Evolutionary conservation across 1,284 basidiomycete species (phyloP).

Genomic region (Acaromyces ingoldii): DNA sequence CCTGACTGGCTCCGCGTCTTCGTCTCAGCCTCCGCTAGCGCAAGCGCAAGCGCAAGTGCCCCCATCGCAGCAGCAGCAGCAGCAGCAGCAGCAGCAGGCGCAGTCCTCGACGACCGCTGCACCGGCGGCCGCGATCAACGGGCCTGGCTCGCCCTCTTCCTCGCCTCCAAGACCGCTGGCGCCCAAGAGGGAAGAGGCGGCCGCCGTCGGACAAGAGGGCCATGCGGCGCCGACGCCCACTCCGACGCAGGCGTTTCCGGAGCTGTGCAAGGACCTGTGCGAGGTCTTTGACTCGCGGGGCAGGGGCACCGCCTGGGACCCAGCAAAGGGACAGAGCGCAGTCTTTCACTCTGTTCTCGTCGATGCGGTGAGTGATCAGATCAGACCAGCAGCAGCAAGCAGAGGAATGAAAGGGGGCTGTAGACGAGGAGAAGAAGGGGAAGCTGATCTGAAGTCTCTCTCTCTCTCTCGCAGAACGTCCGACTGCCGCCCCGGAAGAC

Average conservation of each 20-base stretch:
- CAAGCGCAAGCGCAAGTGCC: background rate
- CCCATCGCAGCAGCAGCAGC: background rate
- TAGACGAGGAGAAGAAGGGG: background rate
- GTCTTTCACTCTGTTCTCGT: conserved; percentile 40
- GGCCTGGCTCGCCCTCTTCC: background rate
- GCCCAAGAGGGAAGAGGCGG: background rate
- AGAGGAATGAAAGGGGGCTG: background rate
- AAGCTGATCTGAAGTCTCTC: background rate
- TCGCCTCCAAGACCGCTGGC: background rate
- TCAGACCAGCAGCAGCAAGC: too few relatives aligned
- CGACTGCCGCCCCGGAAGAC: conserved; percentile 81
- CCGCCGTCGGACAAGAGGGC: too few relatives aligned
- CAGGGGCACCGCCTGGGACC: conserved; percentile 29
- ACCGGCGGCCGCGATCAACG: background rate
- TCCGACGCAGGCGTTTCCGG: conserved; percentile 6
- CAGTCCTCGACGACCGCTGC: background rate
- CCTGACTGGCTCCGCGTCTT: conserved; percentile 3
- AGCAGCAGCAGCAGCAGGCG: background rate
- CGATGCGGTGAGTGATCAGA: conserved; percentile 15
- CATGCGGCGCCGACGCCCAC: too few relatives aligned
- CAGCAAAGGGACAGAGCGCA: conserved; percentile 22
- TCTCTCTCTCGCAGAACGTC: conserved; percentile 55
- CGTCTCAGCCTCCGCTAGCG: background rate
- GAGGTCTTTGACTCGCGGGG: conserved; percentile 29
- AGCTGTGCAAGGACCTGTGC: conserved; percentile 21